Evolutionary conservation across 148 eudicot species (phyloP), one percentile per base, ranked within the genome.

Genomic region (Linanthus parryae): DNA sequence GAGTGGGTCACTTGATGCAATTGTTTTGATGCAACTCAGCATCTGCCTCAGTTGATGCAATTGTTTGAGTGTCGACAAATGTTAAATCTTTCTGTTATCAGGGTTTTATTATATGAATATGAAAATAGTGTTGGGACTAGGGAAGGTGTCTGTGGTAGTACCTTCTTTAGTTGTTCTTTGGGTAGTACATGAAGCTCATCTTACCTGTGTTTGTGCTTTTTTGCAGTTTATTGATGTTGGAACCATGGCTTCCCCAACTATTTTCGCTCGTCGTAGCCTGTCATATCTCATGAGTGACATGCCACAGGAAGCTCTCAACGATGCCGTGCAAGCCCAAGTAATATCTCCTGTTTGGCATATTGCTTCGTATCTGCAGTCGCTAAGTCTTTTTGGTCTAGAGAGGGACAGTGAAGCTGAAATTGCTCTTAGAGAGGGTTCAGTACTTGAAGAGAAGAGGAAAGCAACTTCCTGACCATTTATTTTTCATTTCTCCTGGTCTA

Each of bases 311-410:
- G 88, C 88, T 27, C 46, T 82, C 5, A 71, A 66, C 3, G 88
- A 82, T 52, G 88, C 84, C 56, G 78, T 78, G 88, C 88, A 82
- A 68, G 81, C 84, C 22, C 75, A 77, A 59, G 74, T 77, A 23
- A 44, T 77, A 10, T 81, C 78, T 26, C 87, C 87, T 6, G 73
- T 63, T 8, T 81, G 87, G 87, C 73, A 77, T 51, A 61, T 74
- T 7, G 80, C 81, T 25, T 69, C 69, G 0, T 81, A 81, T 35
- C 76, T 81, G 30, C 88, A 81, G 69, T 75, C 83, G 29, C 57
- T 66, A n/a, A 70, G 81, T 14, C 88, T 81, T 36, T 71, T 71
- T 47, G 66, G 77, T 48, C 80, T 81, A n/a, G 76, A 74, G 48
- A 74, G 62, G 78, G 80, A 81, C 20, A 63, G 58, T 2, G 76